Percentiles rank a stretch among this genome's conserved stretches.
These are phyloP conservation scores for Colletotrichum melonis DNA, from an alignment of 2,329 filamentous ascomycete genomes.

Conservation along the genomic window DNA sequence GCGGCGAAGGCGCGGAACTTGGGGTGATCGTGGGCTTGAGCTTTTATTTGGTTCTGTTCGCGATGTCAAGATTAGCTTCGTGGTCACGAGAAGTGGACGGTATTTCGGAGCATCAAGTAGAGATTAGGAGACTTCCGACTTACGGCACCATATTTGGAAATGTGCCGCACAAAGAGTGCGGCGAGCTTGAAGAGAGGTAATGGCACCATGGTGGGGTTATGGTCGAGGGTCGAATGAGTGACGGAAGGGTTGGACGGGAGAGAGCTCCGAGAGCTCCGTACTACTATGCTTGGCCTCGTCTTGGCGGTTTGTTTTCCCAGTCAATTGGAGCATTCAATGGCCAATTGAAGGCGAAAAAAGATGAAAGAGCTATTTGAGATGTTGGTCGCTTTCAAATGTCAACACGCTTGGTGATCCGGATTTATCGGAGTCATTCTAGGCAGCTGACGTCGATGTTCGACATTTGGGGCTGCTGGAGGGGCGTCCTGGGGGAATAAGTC, in stretches of 20 bases:
- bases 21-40: conserved; percentile 73
- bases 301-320: conserved; percentile 3
- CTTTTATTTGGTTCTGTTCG: conserved; percentile 72
- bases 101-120: too few species aligned
- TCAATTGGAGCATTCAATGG: conserved; percentile 1
- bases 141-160: conserved; percentile 78
- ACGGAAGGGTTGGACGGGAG: conserved; percentile 21
- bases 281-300: conserved; percentile 23
- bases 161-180: conserved; percentile 71
- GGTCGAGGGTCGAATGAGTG: conserved; percentile 1
- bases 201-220: conserved; percentile 64
- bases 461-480: conserved; percentile 5
- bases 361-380: neutral
- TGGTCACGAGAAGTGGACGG: neutral
- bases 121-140: conserved; percentile 42
- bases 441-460: conserved; percentile 12
- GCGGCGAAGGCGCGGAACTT: conserved; percentile 71
- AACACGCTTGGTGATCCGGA: neutral
- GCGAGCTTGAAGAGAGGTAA: conserved; percentile 76
- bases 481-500: conserved; percentile 7
- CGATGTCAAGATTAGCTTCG: conserved; percentile 24
- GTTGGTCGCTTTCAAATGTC: neutral
- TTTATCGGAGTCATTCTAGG: neutral
- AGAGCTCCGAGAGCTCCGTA: conserved; percentile 30
- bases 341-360: neutral